These are phyloP conservation scores for Syzygium grande DNA, from an alignment of 345 rosid genomes.

Conservation along the genomic window DNA sequence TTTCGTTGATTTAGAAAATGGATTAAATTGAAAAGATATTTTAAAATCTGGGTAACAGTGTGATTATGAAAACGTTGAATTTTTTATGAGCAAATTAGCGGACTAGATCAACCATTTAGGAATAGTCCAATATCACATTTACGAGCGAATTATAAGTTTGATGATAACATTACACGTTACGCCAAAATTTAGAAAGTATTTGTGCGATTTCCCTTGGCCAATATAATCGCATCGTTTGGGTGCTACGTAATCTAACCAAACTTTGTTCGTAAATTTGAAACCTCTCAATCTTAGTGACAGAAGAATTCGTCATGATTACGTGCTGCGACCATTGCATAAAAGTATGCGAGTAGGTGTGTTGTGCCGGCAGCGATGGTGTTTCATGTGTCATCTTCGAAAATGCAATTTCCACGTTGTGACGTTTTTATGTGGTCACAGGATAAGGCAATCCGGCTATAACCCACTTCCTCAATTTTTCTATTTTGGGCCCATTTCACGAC, in stretches of 20 bases:
- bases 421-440: not conserved
- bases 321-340: not conserved
- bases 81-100: not conserved
- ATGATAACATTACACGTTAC: fast-evolving
- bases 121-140: not conserved
- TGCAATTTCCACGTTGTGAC: not conserved
- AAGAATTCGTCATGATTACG: not conserved
- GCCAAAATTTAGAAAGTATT: not conserved
- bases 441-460: not conserved
- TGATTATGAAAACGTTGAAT: not conserved
- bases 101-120: not conserved
- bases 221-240: not conserved
- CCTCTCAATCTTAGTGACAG: not conserved
- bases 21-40: not conserved
- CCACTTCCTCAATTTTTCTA: not conserved
- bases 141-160: not conserved
- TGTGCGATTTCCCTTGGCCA: fast-evolving
- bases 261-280: not conserved
- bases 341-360: not conserved
- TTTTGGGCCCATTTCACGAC: not conserved
- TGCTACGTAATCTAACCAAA: not conserved
- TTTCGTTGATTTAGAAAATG: not conserved
- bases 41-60: not conserved
- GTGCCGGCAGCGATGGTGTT: not conserved
- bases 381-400: not conserved